phyloP scores from a whole-genome alignment of 106 monocot genomes.

The Xerophyta viscosa region DNA sequence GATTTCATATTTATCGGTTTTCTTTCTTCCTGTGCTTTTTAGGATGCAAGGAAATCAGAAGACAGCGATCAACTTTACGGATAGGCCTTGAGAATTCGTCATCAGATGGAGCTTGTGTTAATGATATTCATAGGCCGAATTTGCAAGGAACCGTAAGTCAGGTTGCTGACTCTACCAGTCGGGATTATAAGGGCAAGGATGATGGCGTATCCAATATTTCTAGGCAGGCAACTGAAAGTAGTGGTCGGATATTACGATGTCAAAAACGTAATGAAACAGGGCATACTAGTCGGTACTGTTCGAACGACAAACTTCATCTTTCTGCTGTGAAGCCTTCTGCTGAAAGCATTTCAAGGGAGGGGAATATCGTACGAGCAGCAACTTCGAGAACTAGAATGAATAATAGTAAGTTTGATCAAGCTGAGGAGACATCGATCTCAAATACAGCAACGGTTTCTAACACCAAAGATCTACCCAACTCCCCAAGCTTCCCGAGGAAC shows the following conservation, averaged over 20 bases:
- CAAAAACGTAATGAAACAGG: slow-evolving; percentile 81
- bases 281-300: slow-evolving; percentile 57
- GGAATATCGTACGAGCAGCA: slow-evolving; percentile 19
- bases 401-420: slow-evolving; percentile 17
- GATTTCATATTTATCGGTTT: neutral
- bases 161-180: slow-evolving; percentile 8
- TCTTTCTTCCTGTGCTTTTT: too few species aligned
- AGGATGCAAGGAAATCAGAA: slow-evolving; percentile 36
- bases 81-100: too few species aligned
- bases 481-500: slow-evolving; percentile 2
- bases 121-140: slow-evolving; percentile 17
- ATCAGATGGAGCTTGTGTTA: slow-evolving; percentile 9
- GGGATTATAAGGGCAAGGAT: slow-evolving; percentile 34
- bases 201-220: too few species aligned
- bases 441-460: slow-evolving; percentile 7
- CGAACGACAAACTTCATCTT: slow-evolving; percentile 41
- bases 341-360: slow-evolving; percentile 28
- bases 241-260: slow-evolving; percentile 33
- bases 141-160: slow-evolving; percentile 8
- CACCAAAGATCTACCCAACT: slow-evolving; percentile 8
- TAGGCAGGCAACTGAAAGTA: slow-evolving; percentile 16
- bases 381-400: slow-evolving; percentile 14
- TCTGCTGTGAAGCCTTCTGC: slow-evolving; percentile 52
- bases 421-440: slow-evolving; percentile 9
- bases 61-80: slow-evolving; percentile 11